Base-by-base conservation (phyloP, 768 basidiomycete species). In the Kockovaella imperatae region DNA sequence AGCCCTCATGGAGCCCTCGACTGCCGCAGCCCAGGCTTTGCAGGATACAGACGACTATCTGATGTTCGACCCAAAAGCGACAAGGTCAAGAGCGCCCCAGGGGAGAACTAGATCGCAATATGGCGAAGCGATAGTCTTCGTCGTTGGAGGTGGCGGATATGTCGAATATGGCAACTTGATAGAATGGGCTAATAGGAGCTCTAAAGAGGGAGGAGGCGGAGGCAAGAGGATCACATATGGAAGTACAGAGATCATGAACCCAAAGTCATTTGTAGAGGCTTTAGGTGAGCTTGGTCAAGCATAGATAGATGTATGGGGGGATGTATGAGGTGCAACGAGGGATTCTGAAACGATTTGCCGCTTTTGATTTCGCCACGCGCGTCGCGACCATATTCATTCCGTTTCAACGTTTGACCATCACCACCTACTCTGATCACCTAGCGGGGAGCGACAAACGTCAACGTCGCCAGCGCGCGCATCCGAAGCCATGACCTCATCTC, bases 21-120 rank as follows among this genome's bases (percentile, higher is more conserved):
- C 85, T 1, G 95, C 89, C 2, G 86, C 87, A 23, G 91, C 90
- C 50, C 86, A 91, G 68, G 96, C 95, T 4, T 72, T 99, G 28
- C 84, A 87, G 62, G 90, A 95, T 70, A 96, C 93, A 1, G 93
- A 99, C 66, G 93, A 99, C 25, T 99, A 83, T 72, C 69, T 99
- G 35, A 84, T 86, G 75, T 81, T 99, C 46, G 93, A 99, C 69
- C 93, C 93, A 7, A 83, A 85, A 18, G 83, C 84, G 13, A 81
- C 84, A 8, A 79, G 84, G 41, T 59, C 64, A 0, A 51, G 62
- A 8, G 62, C 78, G 48, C 60, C 57, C 3, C 66, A 69, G 3
- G 53, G 76, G 77, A 35, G 86, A 83, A 86, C 82, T 0, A 59
- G 69, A 39, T 68, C 70, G 53, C 65, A 84, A 14, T 96, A 91